Evolutionary conservation across 2,329 filamentous ascomycete species (phyloP), one percentile per base, ranked within the genome.

Genomic region (Macrophomina pseudophaseolina): DNA sequence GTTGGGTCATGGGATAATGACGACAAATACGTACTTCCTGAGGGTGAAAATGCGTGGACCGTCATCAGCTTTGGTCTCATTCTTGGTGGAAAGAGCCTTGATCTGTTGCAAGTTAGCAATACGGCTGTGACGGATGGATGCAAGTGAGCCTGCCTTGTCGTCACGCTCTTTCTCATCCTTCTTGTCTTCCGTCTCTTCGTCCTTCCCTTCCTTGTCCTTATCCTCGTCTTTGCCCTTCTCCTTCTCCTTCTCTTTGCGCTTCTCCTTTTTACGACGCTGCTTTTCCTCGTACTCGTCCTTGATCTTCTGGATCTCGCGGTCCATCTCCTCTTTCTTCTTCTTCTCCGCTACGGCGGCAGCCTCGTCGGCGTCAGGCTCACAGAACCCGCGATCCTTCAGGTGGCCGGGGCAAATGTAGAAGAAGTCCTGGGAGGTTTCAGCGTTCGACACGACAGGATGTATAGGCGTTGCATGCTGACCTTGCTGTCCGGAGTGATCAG

Each of bases 341-440:
- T 74, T 87, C 73, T 68, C 90, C 82, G 70, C 80, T 5, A 80
- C 68, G 23, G 80, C 80, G 8, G 86, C 89, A 63, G 88, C 86
- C 73, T 94, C 91, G 68, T 91, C 84, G 68, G 91, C 89, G 68
- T 92, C 90, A 3, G 88, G 83, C 30, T 84, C 84, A 74, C 91
- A 94, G 77, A 97, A 98, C 48, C 90, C 88, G 38, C 83, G 84
- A 74, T 98, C 95, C 73, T 91, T 92, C 8, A 98, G 82, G 78
- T 99, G 95, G 38, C 86, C 83, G 5, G 89, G 85, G 73, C 95
- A 99, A 52, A 96, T 87, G 76, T 96, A 97, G 82, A 99, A 98
- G 80, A 93, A 96, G 76, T 97, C 93, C 88, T 90, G 69, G 18
- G 35, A 66, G 48, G 48, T 68, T 68, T 59, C 59, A 54, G 60